A percentile compares a stretch with the other conserved stretches of the same genome.
These are phyloP conservation scores for Fusarium chlamydosporum DNA, from an alignment of 2,329 filamentous ascomycete species.

Conservation along the genomic window DNA sequence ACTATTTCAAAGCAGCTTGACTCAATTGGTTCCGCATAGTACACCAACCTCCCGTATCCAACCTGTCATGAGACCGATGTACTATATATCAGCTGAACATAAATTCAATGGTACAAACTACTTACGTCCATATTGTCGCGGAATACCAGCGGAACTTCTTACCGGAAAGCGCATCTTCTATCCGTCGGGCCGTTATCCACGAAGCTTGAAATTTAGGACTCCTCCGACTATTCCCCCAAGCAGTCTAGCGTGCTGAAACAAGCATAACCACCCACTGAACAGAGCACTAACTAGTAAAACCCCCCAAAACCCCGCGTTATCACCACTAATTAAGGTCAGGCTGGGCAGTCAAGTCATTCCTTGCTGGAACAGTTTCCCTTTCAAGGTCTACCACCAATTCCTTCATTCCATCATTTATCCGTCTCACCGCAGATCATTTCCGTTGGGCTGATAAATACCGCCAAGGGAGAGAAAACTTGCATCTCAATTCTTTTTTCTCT, in stretches of 20 bases:
- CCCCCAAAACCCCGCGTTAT: constrained; percentile 4
- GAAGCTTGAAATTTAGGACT: background rate
- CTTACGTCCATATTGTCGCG: background rate
- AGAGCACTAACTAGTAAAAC: no score
- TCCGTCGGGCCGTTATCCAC: constrained; percentile 1
- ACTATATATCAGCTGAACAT: background rate
- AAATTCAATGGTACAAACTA: background rate
- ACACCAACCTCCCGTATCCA: background rate
- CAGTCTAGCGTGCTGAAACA: constrained; percentile 3
- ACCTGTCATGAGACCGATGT: background rate
- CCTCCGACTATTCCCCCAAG: constrained; percentile 9
- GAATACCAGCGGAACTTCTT: background rate
- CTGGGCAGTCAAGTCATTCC: background rate
- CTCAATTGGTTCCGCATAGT: background rate
- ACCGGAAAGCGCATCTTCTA: background rate
- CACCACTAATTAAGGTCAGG: background rate
- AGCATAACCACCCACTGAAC: background rate
- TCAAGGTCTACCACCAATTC: background rate
- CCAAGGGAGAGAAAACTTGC: background rate
- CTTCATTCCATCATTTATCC: constrained; percentile 1
- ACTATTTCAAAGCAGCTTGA: no score
- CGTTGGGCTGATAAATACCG: background rate
- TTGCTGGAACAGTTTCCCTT: constrained; percentile 16
- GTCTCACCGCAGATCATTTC: constrained; percentile 1
- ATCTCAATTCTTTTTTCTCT: no score